A percentile compares a stretch with the other conserved stretches of the same genome.
Evolutionary conservation across 2,329 filamentous ascomycete species (phyloP).

Genomic region (Fusarium compactum): DNA sequence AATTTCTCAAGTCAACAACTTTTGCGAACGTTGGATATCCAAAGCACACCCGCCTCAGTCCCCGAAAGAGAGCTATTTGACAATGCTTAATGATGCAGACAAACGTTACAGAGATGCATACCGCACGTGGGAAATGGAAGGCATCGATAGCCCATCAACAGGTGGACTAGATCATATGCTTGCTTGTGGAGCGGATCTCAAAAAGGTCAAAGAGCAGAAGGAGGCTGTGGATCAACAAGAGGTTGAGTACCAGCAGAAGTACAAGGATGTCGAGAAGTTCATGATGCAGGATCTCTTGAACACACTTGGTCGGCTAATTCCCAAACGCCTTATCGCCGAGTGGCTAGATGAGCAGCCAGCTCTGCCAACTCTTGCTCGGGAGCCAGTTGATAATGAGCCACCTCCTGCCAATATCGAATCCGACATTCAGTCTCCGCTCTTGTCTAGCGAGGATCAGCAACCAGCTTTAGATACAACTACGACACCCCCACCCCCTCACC

Average conservation of each 20-base stretch:
- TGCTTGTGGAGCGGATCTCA: too few relatives aligned
- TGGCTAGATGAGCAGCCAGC: background rate
- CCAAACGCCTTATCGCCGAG: background rate
- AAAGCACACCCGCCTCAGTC: background rate
- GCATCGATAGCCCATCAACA: background rate
- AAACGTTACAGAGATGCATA: background rate
- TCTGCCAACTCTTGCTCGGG: background rate
- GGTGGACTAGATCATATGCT: background rate
- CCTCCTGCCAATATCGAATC: background rate
- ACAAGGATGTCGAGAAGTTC: background rate
- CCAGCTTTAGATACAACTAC: background rate
- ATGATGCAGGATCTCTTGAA: background rate
- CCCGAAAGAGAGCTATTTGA: background rate
- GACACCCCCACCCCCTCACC: background rate
- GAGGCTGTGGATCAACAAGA: background rate
- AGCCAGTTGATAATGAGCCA: too few relatives aligned
- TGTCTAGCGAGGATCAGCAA: background rate
- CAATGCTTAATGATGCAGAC: background rate
- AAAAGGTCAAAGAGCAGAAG: background rate
- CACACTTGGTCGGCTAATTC: background rate
- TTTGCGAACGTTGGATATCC: background rate
- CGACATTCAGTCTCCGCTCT: too few relatives aligned
- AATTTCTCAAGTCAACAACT: background rate
- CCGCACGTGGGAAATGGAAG: background rate
- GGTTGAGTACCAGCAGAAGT: background rate